Percentiles rank a stretch among this genome's conserved stretches.
Evolutionary conservation across 2,329 filamentous ascomycete genomes (phyloP).

Genomic region (Alternaria consortialis): DNA sequence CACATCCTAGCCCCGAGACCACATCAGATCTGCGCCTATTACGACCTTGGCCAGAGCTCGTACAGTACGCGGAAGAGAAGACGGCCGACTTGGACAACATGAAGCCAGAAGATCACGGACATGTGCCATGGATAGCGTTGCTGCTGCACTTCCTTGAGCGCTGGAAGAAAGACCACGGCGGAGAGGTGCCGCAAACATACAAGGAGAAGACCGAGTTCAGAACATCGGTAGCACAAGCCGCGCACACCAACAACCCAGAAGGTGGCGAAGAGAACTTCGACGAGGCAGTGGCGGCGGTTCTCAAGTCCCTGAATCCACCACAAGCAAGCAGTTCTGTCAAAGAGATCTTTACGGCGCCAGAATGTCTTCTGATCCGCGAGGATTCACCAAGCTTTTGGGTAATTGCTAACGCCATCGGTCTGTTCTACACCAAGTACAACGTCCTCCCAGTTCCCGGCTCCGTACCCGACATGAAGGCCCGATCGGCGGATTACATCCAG

Average conservation of each 20-base stretch:
- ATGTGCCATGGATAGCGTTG: constrained; percentile 86
- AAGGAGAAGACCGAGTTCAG: constrained; percentile 88
- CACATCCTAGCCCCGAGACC: constrained; percentile 87
- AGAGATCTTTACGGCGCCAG: constrained; percentile 79
- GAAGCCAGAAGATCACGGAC: constrained; percentile 83
- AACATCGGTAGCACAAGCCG: constrained; percentile 70
- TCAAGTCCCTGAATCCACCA: constrained; percentile 81
- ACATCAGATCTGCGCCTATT: constrained; percentile 86
- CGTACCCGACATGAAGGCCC: constrained; percentile 96
- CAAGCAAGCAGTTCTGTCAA: constrained; percentile 73
- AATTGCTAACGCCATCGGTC: constrained; percentile 79
- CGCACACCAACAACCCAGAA: constrained; percentile 77
- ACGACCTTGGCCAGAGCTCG: constrained; percentile 84
- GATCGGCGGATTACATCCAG: constrained; percentile 86
- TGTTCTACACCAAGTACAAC: constrained; percentile 77
- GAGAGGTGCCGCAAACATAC: constrained; percentile 75
- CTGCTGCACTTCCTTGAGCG: constrained; percentile 81
- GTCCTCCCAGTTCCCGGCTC: constrained; percentile 84
- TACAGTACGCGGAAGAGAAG: constrained; percentile 71
- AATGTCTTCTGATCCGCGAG: constrained; percentile 59
- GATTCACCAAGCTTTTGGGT: constrained; percentile 81
- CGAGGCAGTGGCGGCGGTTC: constrained; percentile 84
- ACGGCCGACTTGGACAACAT: constrained; percentile 74
- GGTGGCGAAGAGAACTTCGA: constrained; percentile 97
- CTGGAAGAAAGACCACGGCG: constrained; percentile 79